Evolutionary conservation across 768 basidiomycete genomes (phyloP), one percentile per base, ranked within the genome.

Genomic region (Cystobasidium onofrii): DNA sequence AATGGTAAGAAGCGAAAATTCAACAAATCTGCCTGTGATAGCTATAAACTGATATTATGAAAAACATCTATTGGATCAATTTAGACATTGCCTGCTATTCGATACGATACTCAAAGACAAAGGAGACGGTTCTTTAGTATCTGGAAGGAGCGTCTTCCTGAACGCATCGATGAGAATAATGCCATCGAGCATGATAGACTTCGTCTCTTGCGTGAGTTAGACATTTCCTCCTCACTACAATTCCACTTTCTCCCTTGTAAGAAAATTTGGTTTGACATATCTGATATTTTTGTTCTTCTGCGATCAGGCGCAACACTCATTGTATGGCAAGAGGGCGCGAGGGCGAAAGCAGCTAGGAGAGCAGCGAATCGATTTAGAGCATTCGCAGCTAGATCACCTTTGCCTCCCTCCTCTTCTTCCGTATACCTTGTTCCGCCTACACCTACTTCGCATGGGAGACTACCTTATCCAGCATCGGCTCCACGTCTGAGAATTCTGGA

Each of bases 11-110:
- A n/a, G 15, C 27, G 23, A 9, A 4, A 23, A 66, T 36, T 13
- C n/a, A n/a, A n/a, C n/a, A n/a, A n/a, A n/a, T n/a, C 15, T 10
- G 6, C 25, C 29, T 25, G 33, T 29, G 23, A 64, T 29, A 6
- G 13, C 15, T 29, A 36, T 29, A 15, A n/a, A 25, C 33, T 36
- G 9, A 36, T 13, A 43, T n/a, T 36, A n/a, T 6, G 33, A 4
- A 7, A 13, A 15, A 34, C 39, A 34, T 18, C 25, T 20, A n/a
- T n/a, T n/a, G n/a, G n/a, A n/a, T n/a, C n/a, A n/a, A n/a, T n/a
- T n/a, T n/a, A 74, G 73, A 69, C 46, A 27, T 34, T 74, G 18
- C 73, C 73, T 33, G 73, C 73, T 10, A 73, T 74, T 1, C 67
- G 62, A 18, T 74, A 57, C 50, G 46, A 52, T 34, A 25, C 12